phyloP scores from a whole-genome alignment of 306 rosid genomes.

The Biancaea sappan region DNA sequence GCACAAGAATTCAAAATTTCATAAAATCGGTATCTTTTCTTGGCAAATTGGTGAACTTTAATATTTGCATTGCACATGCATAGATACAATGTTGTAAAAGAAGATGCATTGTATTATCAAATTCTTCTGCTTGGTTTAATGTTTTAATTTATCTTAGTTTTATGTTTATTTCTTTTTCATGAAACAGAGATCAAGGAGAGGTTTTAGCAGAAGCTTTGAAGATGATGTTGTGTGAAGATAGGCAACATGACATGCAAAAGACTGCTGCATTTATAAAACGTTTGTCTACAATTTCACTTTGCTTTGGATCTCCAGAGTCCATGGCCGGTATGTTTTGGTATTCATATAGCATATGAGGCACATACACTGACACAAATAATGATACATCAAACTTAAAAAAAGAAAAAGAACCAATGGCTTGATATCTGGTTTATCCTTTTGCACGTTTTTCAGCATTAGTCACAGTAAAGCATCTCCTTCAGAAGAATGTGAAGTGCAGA shows the following conservation, averaged over 20 bases:
- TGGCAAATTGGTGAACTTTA: not conserved
- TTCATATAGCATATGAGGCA: not conserved
- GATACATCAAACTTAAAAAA: not conserved
- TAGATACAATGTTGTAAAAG: too few species aligned
- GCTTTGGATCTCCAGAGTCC: conserved; percentile 84
- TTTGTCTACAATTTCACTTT: conserved; percentile 70
- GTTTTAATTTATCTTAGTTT: conserved; percentile 1
- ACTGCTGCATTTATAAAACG: conserved; percentile 96
- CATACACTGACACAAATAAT: not conserved
- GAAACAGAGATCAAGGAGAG: conserved; percentile 82
- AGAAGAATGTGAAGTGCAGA: conserved; percentile 87
- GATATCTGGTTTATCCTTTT: conserved; percentile 27
- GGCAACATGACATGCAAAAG: conserved; percentile 99
- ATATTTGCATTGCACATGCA: not conserved
- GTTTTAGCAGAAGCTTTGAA: conserved; percentile 92
- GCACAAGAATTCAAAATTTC: not conserved
- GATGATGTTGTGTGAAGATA: conserved; percentile 92
- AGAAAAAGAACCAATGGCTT: conserved; percentile 1
- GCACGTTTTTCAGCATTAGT: conserved; percentile 73
- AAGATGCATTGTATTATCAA: not conserved
- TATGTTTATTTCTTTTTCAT: conserved; percentile 26
- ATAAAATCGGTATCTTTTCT: not conserved
- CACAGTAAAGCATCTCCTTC: conserved; percentile 90
- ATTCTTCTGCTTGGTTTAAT: conserved; percentile 1
- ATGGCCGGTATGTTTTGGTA: conserved; percentile 72